Conservation (phyloP, 2,329 filamentous ascomycete genomes). For the Claviceps cyperi region DNA sequence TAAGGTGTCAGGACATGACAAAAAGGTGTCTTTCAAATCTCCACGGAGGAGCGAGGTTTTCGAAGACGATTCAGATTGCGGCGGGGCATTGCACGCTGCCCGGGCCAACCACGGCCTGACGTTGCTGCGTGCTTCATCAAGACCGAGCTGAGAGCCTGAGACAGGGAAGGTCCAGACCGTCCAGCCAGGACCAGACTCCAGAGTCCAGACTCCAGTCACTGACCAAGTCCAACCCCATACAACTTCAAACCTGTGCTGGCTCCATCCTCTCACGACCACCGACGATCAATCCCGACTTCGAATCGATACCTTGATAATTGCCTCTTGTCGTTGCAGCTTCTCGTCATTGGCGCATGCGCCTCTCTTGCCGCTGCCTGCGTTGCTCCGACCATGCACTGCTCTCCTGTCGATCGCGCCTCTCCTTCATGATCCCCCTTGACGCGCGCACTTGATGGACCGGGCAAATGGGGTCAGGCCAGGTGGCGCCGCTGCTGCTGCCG, state of each 20-base stretch:
- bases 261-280: neutral
- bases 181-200: neutral
- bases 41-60: too few relatives aligned
- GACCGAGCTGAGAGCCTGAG: neutral
- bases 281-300: neutral
- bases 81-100: neutral
- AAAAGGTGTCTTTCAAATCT: too few relatives aligned
- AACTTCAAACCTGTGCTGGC: neutral
- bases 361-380: neutral
- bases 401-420: slow-evolving; percentile 1
- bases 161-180: neutral
- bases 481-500: slow-evolving; percentile 20
- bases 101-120: slow-evolving; percentile 19
- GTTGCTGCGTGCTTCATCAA: neutral
- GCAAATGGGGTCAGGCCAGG: slow-evolving; percentile 22
- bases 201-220: neutral
- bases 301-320: slow-evolving; percentile 20
- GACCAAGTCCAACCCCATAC: neutral
- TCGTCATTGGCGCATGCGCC: slow-evolving; percentile 3
- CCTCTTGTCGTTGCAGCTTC: slow-evolving; percentile 7
- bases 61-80: neutral
- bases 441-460: slow-evolving; percentile 22
- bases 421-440: slow-evolving; percentile 9
- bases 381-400: slow-evolving; percentile 7
- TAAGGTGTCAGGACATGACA: too few relatives aligned